phyloP scores from a whole-genome alignment of 225 moss, liverwort and hornwort genomes.

The Anthoceros angustus region DNA sequence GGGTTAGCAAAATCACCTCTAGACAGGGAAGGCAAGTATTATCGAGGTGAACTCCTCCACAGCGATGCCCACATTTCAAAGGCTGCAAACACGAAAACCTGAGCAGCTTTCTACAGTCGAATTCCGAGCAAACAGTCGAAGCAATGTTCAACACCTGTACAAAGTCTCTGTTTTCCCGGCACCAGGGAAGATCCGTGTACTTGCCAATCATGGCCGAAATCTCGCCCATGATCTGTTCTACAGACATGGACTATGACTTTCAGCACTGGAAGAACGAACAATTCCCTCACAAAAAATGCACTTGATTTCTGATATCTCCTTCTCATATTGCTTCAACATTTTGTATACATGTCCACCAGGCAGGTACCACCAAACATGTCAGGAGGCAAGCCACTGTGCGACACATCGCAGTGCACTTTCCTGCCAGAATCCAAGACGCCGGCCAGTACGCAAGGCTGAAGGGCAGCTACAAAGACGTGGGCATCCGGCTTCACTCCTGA shows the following conservation, averaged over 20 bases:
- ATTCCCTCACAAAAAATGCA: constrained; percentile 41
- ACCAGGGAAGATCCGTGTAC: constrained; percentile 38
- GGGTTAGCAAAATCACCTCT: constrained; percentile 16
- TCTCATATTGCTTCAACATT: constrained; percentile 43
- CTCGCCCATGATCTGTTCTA: constrained; percentile 35
- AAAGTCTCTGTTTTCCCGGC: constrained; percentile 47
- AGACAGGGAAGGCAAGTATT: constrained; percentile 51
- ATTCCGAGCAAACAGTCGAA: constrained; percentile 31
- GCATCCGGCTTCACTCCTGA: no score
- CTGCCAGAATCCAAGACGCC: no score
- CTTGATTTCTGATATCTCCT: constrained; percentile 31
- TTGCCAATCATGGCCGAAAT: constrained; percentile 19
- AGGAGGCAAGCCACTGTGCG: no score
- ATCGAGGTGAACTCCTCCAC: constrained; percentile 53
- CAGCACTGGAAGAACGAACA: constrained; percentile 17
- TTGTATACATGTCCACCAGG: no score
- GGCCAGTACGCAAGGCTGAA: no score
- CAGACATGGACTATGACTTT: constrained; percentile 27
- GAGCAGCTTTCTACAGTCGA: constrained; percentile 38
- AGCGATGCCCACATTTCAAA: constrained; percentile 51
- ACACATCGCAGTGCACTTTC: no score
- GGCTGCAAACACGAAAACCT: constrained; percentile 34
- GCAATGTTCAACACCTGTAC: constrained; percentile 34
- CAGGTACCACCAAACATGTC: no score
- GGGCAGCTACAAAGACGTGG: no score